Conservation (phyloP, 164 flowering plant genomes). For the Tetracentron sinense region DNA sequence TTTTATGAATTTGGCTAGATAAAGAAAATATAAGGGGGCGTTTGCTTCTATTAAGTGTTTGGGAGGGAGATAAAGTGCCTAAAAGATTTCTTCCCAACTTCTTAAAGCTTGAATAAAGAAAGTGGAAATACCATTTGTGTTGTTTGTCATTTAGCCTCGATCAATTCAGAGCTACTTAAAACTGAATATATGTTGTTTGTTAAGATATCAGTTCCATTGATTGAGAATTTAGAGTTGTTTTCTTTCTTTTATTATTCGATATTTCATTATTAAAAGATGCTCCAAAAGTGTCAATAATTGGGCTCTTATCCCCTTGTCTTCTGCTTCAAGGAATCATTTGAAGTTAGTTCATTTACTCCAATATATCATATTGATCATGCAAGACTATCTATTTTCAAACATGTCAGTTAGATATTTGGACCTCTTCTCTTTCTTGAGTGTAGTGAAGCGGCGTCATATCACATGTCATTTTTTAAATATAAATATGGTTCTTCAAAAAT, state of each 20-base stretch:
- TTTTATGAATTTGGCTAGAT: background rate
- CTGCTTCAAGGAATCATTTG: background rate
- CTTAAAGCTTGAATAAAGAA: background rate
- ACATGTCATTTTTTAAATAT: background rate
- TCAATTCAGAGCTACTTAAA: no score
- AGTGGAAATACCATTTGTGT: background rate
- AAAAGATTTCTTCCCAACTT: background rate
- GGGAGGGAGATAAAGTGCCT: background rate
- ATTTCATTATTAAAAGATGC: background rate
- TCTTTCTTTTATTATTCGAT: background rate
- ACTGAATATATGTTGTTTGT: no score
- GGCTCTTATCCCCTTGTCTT: background rate
- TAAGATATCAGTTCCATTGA: no score
- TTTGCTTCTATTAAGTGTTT: no score
- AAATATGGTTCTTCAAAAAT: background rate
- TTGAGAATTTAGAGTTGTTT: no score
- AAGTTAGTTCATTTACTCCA: background rate
- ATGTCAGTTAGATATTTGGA: no score
- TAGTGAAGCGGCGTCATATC: background rate
- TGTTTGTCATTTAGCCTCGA: background rate
- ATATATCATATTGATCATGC: background rate
- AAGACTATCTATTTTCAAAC: background rate
- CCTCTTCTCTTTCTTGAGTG: background rate
- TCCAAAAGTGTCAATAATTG: background rate
- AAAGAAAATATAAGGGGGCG: background rate